These are phyloP conservation scores for Lactifluus piperatus DNA, from an alignment of 768 basidiomycete species.

Conservation along the genomic window DNA sequence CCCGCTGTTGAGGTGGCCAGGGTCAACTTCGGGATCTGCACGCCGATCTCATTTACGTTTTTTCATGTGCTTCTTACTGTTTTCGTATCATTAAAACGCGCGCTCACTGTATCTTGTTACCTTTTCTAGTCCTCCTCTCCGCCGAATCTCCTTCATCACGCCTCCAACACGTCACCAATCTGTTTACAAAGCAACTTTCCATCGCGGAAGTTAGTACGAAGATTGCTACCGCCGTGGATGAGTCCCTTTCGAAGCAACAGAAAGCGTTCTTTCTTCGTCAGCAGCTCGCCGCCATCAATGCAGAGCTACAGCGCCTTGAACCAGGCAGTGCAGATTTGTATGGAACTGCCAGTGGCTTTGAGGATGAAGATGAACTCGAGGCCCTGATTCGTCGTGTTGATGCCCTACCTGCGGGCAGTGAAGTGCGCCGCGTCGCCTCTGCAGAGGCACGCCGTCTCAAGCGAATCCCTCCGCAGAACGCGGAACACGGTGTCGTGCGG, in stretches of 20 bases:
- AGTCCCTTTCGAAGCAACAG: constrained; percentile 80
- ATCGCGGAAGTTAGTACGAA: constrained; percentile 77
- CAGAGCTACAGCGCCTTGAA: constrained; percentile 56
- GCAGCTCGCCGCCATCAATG: constrained; percentile 72
- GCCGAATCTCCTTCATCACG: constrained; percentile 54
- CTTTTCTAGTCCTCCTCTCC: constrained; percentile 45
- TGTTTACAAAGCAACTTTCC: constrained; percentile 67
- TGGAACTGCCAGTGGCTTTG: constrained; percentile 21
- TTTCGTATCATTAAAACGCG: too few relatives aligned
- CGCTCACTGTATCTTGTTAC: background rate
- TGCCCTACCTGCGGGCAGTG: constrained; percentile 59
- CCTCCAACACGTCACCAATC: constrained; percentile 54
- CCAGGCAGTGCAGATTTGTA: background rate
- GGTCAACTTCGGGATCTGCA: too few relatives aligned
- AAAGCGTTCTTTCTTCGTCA: constrained; percentile 83
- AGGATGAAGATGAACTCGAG: constrained; percentile 73
- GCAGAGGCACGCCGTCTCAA: constrained; percentile 79
- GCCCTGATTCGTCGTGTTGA: constrained; percentile 68
- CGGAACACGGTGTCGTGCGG: constrained; percentile 84
- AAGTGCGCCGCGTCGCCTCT: constrained; percentile 75
- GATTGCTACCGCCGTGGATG: constrained; percentile 72
- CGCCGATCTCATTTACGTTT: too few relatives aligned
- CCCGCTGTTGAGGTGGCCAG: too few relatives aligned
- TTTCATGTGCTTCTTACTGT: too few relatives aligned
- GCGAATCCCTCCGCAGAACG: constrained; percentile 83